phyloP scores from a whole-genome alignment of 345 rosid genomes.

The Lepidium sativum region DNA sequence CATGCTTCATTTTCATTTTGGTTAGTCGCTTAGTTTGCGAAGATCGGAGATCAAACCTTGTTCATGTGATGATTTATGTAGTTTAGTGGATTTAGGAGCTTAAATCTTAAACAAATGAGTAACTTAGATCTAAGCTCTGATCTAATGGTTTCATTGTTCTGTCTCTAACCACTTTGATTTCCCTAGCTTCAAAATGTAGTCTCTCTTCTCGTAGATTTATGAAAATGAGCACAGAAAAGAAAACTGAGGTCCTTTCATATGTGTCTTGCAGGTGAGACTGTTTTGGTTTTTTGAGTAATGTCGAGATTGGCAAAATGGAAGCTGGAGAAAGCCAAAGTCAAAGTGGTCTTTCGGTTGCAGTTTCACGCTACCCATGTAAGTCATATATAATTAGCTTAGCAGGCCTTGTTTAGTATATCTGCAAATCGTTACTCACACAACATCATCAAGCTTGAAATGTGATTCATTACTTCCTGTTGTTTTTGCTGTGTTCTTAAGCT shows the following conservation, averaged over 20 bases:
- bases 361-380: conserved; percentile 97
- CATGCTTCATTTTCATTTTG: conserved; percentile 3
- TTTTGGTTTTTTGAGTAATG: conserved; percentile 43
- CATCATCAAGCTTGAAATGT: not conserved
- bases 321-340: conserved; percentile 87
- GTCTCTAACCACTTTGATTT: not conserved
- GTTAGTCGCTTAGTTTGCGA: conserved; percentile 1
- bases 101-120: not conserved
- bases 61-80: conserved; percentile 22
- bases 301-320: conserved; percentile 84
- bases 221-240: not conserved
- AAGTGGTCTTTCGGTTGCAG: conserved; percentile 91
- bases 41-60: not conserved
- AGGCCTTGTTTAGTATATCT: not conserved
- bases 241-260: conserved; percentile 6
- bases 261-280: conserved; percentile 34
- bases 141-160: not conserved
- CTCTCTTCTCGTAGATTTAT: not conserved
- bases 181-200: not conserved
- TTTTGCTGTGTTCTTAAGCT: not conserved
- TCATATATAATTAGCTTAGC: not conserved
- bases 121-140: conserved; percentile 11
- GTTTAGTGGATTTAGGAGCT: not conserved
- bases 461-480: not conserved
- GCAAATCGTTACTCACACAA: not conserved